These are phyloP conservation scores for Pseudopediastrum boryanum DNA, from an alignment of 139 green algal species.

Conservation along the genomic window DNA sequence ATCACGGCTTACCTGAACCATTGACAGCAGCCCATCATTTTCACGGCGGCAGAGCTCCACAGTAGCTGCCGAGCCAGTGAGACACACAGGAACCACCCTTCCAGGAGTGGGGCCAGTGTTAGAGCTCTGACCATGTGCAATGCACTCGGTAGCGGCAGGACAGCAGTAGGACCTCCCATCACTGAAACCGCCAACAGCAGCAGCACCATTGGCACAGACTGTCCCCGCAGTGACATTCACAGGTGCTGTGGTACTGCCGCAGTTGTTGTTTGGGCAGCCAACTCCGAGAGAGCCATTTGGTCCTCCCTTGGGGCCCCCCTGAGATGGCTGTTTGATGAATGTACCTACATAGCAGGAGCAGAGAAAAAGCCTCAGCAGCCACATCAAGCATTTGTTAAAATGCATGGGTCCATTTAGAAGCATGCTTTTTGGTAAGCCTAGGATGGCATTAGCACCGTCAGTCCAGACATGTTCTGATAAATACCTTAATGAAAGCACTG, in stretches of 20 bases:
- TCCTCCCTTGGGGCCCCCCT: conserved; percentile 6
- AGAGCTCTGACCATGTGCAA: background rate
- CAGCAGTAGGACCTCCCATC: conserved; percentile 21
- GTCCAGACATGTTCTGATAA: too few relatives aligned
- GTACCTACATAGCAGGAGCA: background rate
- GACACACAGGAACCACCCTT: conserved; percentile 9
- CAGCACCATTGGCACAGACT: background rate
- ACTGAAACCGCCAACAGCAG: conserved; percentile 2
- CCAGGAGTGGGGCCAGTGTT: background rate
- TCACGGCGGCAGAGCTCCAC: conserved; percentile 21
- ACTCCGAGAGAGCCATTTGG: conserved; percentile 19
- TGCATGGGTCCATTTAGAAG: too few relatives aligned
- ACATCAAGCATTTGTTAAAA: too few relatives aligned
- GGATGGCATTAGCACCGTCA: too few relatives aligned
- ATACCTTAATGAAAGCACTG: too few relatives aligned
- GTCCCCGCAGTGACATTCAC: background rate
- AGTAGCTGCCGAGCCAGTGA: background rate
- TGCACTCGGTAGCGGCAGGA: background rate
- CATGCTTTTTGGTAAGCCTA: too few relatives aligned
- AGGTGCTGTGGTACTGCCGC: background rate
- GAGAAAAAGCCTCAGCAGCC: too few relatives aligned
- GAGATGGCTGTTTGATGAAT: background rate
- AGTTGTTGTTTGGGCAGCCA: conserved; percentile 3
- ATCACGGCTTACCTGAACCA: conserved; percentile 4
- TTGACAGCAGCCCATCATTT: conserved; percentile 5